phyloP scores from a whole-genome alignment of 352 stramenopile species.

The Pythium apleroticum region DNA sequence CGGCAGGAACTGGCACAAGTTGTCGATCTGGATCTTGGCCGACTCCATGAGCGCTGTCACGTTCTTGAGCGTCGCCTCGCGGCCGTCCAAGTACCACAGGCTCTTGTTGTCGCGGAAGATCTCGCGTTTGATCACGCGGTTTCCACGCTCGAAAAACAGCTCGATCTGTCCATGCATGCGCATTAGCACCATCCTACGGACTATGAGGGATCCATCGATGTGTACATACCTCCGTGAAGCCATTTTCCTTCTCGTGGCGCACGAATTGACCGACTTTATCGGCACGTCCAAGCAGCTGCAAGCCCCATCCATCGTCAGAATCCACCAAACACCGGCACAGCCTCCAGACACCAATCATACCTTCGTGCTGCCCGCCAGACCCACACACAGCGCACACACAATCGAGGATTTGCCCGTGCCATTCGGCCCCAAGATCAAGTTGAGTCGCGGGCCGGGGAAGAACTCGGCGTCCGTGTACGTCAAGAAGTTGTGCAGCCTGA shows the following conservation, averaged over 20 bases:
- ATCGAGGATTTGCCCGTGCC: slow-evolving; percentile 95
- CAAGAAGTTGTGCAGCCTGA: slow-evolving; percentile 94
- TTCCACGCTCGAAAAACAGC: slow-evolving; percentile 80
- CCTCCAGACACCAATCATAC: too few relatives aligned
- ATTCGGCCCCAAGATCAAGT: slow-evolving; percentile 98
- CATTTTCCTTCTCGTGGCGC: slow-evolving; percentile 80
- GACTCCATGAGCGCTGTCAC: slow-evolving; percentile 77
- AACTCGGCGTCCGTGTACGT: slow-evolving; percentile 92
- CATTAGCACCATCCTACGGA: background rate
- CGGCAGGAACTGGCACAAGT: slow-evolving; percentile 98
- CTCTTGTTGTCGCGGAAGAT: slow-evolving; percentile 92
- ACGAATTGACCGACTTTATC: slow-evolving; percentile 93
- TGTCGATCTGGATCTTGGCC: slow-evolving; percentile 97
- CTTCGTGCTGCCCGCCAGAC: slow-evolving; percentile 93
- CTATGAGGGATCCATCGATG: background rate
- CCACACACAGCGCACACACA: slow-evolving; percentile 97
- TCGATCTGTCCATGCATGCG: slow-evolving; percentile 81
- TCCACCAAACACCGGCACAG: background rate
- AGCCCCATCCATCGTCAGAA: background rate
- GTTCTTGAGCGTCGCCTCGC: slow-evolving; percentile 65
- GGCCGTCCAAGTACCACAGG: slow-evolving; percentile 77
- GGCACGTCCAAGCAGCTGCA: slow-evolving; percentile 90
- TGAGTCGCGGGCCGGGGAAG: slow-evolving; percentile 91
- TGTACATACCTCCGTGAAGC: slow-evolving; percentile 72
- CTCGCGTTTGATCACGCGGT: slow-evolving; percentile 86